A percentile compares a stretch with the other conserved stretches of the same genome.
Evolutionary conservation across 768 basidiomycete species (phyloP).

Genomic region (Phallus indusiatus): DNA sequence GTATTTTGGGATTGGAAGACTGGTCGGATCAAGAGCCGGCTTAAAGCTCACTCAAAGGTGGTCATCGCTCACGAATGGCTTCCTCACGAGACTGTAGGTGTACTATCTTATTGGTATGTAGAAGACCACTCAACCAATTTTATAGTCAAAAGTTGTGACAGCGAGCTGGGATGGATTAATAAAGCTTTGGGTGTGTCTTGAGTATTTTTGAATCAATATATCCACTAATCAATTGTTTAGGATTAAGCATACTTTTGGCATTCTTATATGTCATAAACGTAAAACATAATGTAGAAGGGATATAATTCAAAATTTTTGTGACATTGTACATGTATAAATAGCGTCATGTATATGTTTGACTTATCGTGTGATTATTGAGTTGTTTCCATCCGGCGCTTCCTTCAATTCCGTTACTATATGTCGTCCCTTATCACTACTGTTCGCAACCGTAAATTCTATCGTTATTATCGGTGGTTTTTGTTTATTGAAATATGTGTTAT

Average conservation of each 20-base stretch:
- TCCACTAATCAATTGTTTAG: not conserved
- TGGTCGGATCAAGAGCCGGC: constrained; percentile 84
- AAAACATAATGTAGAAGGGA: too few species aligned
- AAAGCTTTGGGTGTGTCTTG: constrained; percentile 84
- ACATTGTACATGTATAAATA: too few species aligned
- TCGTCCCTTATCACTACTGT: constrained; percentile 38
- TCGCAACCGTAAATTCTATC: constrained; percentile 32
- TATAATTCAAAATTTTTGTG: not conserved
- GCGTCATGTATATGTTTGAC: not conserved
- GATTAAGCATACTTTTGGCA: not conserved
- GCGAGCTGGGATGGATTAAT: constrained; percentile 97
- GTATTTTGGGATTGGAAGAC: constrained; percentile 99
- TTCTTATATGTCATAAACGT: too few species aligned
- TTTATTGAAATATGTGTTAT: not conserved
- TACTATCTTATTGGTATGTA: not conserved
- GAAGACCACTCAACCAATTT: constrained; percentile 15
- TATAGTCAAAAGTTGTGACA: constrained; percentile 90
- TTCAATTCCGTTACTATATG: constrained; percentile 19
- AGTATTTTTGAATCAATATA: not conserved
- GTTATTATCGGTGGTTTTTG: constrained; percentile 3
- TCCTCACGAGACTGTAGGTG: constrained; percentile 88
- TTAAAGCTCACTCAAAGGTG: constrained; percentile 90
- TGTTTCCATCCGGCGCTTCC: not conserved
- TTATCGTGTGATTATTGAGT: not conserved
- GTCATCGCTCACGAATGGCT: constrained; percentile 98